Base-by-base conservation (phyloP, 176 grass and related monocot genomes). In the Musa itinerans region DNA sequence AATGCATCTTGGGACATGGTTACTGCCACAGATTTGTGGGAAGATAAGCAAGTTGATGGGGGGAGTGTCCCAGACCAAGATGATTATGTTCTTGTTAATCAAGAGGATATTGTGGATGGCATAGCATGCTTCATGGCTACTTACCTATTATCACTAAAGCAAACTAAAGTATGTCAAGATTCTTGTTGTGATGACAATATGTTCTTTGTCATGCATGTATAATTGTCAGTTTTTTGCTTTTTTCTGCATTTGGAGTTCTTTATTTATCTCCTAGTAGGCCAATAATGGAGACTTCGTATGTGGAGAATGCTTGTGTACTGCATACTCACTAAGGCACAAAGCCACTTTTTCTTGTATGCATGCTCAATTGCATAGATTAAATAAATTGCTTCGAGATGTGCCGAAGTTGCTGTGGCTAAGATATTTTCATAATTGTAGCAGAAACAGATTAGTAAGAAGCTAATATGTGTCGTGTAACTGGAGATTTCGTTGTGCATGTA, bases 121-220 rank as follows among this genome's bases (percentile, higher is more conserved):
- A 82, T 82, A 7, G 73, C 73, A 63, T 69, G 73, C 14, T 82
- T 82, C 80, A 82, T 82, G 80, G 64, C 72, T 57, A 54, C 80
- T 25, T 82, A 82, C 72, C 69, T 82, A 51, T 49, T 50, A 70
- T 82, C 72, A 27, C 52, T 82, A 54, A 26, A 82, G 27, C 50
- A 82, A 66, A 76, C 72, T 57, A 81, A 82, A 69, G 80, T 82
- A 75, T 23, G 72, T 26, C 17, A 27, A 23, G n/a, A 24, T 64
- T 24, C 13, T 13, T 43, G 0, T 43, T 65, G 22, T 26, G 20
- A 64, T 64, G 10, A 2, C 8, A 64, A 43, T 24, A 64, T 23
- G 11, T 11, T 65, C 11, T 13, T 26, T 65, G 13, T 22, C 3
- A 68, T 68, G 34, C 34, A 5, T 43, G 34, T 43, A 43, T 43